Conservation (phyloP, 2,329 filamentous ascomycete genomes). For the Colletotrichum lini region DNA sequence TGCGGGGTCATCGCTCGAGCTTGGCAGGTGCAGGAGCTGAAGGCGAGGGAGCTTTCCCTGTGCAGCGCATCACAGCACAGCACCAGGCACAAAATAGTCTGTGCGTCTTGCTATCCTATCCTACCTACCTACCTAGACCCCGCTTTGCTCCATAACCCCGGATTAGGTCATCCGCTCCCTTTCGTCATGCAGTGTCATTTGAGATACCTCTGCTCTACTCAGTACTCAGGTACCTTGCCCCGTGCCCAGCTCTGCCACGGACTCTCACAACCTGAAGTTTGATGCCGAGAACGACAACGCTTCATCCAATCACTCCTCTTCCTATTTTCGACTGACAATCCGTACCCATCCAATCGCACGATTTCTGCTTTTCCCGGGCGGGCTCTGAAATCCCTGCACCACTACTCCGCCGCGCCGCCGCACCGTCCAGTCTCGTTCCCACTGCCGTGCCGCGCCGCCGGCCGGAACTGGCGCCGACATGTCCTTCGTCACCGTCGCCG, state of each 20-base stretch:
- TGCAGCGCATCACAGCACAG: neutral
- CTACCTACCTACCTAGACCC: neutral
- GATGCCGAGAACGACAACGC: neutral
- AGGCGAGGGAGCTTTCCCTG: constrained; percentile 1
- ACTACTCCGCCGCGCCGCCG: neutral
- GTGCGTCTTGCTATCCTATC: neutral
- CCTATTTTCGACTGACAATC: neutral
- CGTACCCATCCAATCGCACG: neutral
- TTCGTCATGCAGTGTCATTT: constrained; percentile 1
- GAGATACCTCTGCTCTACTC: neutral
- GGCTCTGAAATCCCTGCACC: neutral
- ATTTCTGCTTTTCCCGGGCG: neutral
- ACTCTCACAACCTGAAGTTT: neutral
- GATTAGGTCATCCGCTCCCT: neutral
- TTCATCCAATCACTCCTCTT: constrained; percentile 8
- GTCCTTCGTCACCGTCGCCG: constrained; percentile 53
- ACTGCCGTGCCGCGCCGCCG: neutral
- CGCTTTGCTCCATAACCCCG: neutral
- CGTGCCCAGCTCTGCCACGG: neutral
- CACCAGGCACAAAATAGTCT: neutral
- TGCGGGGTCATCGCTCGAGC: constrained; percentile 2
- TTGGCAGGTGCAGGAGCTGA: constrained; percentile 4
- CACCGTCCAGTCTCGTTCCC: neutral
- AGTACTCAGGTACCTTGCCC: neutral
- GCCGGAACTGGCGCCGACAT: constrained; percentile 35